Base-by-base conservation (phyloP, 345 rosid species). In the Atalantia buxifolia region DNA sequence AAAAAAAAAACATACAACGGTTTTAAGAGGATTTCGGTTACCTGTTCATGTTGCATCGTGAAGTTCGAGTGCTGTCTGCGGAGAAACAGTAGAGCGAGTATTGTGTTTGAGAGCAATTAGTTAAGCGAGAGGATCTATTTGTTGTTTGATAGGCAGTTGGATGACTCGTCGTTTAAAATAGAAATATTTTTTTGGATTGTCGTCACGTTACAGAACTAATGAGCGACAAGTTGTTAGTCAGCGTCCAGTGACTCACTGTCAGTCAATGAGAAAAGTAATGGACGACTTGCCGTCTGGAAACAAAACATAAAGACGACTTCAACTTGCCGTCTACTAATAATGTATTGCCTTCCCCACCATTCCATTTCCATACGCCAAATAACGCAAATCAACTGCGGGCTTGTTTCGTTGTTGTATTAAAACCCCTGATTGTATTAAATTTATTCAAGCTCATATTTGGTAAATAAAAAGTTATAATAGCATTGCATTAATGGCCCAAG, bases 1-100 rank as follows among this genome's bases (percentile, higher is more conserved):
- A 45, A 45, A 45, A 45, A 13, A 22, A 63, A 22, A 19, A 10
- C 33, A 13, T 48, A 45, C 3, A 3, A 28, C 25, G 53, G 63
- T 33, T 75, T 75, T 50, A 45, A 9, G 6, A 22, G 72, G 78
- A 45, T 66, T 40, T 68, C 28, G 40, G 27, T 56, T 77, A 77
- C 74, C 74, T 68, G 74, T 42, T 68, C 65, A 18, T 60, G 72
- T 68, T 69, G 79, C 79, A 77, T 77, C n/a, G 66, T 9, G 33
- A 13, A 77, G 74, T 27, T 33, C 14, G 28, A 64, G 63, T 55
- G 72, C 53, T 4, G 55, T 40, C 55, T 3, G 24, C 61, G 9
- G 24, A 36, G 53, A 66, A 5, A 66, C 65, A 7, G 27, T 45
- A 45, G 2, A 3, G 60, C 57, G 16, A 25, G 27, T 6, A 6